Percentiles rank a stretch among this genome's conserved stretches.
Evolutionary conservation across 139 green algal genomes (phyloP).

Genomic region (Chlorella sorokiniana): DNA sequence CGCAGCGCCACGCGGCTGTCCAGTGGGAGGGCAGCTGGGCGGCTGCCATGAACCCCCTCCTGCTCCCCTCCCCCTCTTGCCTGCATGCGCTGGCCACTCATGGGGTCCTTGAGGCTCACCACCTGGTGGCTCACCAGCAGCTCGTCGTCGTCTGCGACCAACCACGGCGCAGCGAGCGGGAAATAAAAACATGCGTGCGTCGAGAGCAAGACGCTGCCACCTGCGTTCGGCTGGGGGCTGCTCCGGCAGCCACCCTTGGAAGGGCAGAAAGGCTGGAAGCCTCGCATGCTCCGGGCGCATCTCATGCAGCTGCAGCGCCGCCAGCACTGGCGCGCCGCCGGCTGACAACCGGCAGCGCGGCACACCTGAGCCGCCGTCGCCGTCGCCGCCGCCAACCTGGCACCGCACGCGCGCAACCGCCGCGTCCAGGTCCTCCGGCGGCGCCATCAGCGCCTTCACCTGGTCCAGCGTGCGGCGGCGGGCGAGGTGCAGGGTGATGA

Average conservation of each 20-base stretch:
- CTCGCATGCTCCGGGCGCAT: too few relatives aligned
- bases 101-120: constrained; percentile 42
- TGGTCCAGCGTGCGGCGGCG: constrained; percentile 45
- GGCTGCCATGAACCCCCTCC: too few relatives aligned
- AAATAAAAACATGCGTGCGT: neutral
- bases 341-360: neutral
- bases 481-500: constrained; percentile 57
- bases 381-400: constrained; percentile 43
- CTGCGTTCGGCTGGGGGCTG: too few relatives aligned
- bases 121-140: constrained; percentile 37
- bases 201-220: too few relatives aligned
- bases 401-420: constrained; percentile 53
- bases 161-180: neutral
- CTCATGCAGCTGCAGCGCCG: too few relatives aligned
- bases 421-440: constrained; percentile 46
- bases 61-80: neutral
- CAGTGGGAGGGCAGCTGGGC: too few relatives aligned
- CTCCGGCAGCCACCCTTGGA: too few relatives aligned
- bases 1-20: too few relatives aligned
- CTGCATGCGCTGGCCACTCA: constrained; percentile 40
- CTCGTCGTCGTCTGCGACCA: constrained; percentile 5
- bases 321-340: too few relatives aligned
- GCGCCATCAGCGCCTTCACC: constrained; percentile 72
- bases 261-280: too few relatives aligned
- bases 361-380: constrained; percentile 22